Base-by-base conservation (phyloP, 2,329 filamentous ascomycete species). In the Ilyonectria robusta region DNA sequence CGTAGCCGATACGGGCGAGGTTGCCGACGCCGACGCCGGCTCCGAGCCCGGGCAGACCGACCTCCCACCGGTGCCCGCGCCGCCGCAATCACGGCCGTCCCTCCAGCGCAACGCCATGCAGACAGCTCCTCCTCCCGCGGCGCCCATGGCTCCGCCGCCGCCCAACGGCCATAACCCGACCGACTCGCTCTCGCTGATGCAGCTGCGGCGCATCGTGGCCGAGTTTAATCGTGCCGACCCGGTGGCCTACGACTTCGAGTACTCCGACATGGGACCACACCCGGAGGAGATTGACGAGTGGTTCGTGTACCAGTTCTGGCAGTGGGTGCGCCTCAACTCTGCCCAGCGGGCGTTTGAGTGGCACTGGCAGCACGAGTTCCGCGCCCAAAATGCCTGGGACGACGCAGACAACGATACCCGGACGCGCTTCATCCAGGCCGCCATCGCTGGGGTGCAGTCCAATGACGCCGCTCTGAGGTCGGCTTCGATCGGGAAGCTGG, bases 231-330 rank as follows among this genome's bases (percentile, higher is more conserved):
- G 88, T 70, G 78, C 86, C 58, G 92, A 94, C 71, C 88, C 92
- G 56, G 85, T 87, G 48, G 89, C 90, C 11, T 99, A 99, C 84
- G 94, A 96, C 67, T 99, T 97, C 78, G 89, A 88, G 70, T 95
- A 95, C 82, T 84, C 88, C 29, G 93, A 95, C 79, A 87, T 88
- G 62, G 91, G 91, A 23, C 84, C 89, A 1, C 92, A 97, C 74
- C 90, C 93, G 19, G 94, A 96, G 70, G 96, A 99, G 84, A 86
- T 99, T 54, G 94, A 98, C 78, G 96, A 99, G 82, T 99, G 96
- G 96, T 99, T 99, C 81, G 91, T 92, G 59, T 98, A 98, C 81
- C 92, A 93, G 74, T 91, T 94, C 69, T 93, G 93, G 81, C 95
- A 98, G 78, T 93, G 93, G 82, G 87, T 92, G 53, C 91, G 95